Evolutionary conservation across 2,329 filamentous ascomycete genomes (phyloP).

Genomic region (Cryphonectria japonica): DNA sequence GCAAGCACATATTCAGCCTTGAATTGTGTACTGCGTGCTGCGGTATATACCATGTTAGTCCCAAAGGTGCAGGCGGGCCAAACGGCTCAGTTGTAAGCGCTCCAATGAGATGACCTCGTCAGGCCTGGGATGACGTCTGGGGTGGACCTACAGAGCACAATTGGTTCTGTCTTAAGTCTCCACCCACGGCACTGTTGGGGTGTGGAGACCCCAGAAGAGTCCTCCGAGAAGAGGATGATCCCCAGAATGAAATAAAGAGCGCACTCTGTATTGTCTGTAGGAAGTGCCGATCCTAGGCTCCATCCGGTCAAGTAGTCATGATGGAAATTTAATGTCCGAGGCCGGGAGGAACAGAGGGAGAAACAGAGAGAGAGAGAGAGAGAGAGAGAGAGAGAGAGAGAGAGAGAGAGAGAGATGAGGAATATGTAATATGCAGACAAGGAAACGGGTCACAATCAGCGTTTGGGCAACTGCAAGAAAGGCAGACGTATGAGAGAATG

Average conservation of each 20-base stretch:
- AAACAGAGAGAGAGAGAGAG: not conserved
- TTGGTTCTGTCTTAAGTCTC: not conserved
- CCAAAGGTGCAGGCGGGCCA: too few relatives aligned
- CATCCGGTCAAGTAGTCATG: not conserved
- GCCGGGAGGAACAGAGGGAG: not conserved
- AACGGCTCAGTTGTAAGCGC: conserved; percentile 8
- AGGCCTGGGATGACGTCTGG: conserved; percentile 16
- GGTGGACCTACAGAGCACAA: conserved; percentile 5
- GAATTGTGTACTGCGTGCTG: too few relatives aligned
- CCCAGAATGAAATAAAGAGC: not conserved
- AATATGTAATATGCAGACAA: too few relatives aligned
- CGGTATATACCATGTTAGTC: too few relatives aligned
- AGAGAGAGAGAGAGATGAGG: too few relatives aligned
- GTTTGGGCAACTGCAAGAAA: too few relatives aligned
- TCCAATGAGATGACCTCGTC: conserved; percentile 6
- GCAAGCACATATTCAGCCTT: too few relatives aligned
- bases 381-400: too few relatives aligned
- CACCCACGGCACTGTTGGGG: not conserved
- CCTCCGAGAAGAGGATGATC: not conserved
- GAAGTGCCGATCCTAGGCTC: not conserved
- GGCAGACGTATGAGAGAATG: too few relatives aligned
- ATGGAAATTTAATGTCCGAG: not conserved
- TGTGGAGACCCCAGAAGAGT: not conserved
- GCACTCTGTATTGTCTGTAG: not conserved
- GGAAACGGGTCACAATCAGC: too few relatives aligned